Percentiles rank a stretch among this genome's conserved stretches.
Evolutionary conservation across 768 basidiomycete species (phyloP).

Genomic region (Lyophyllum semitale): DNA sequence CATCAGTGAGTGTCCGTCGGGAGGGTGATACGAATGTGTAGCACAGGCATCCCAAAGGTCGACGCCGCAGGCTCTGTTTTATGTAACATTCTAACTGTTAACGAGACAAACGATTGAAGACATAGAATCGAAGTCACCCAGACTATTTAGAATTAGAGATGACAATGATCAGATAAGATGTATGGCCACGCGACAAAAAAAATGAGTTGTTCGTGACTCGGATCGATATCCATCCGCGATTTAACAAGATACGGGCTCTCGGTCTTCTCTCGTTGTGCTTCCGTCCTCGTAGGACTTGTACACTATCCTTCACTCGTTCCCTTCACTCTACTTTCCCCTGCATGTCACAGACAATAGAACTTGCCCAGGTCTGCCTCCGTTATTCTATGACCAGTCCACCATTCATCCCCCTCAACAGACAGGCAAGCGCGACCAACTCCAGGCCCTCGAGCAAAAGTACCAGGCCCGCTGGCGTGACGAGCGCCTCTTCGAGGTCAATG

Average conservation of each 20-base stretch:
- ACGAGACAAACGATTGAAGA: too few species aligned
- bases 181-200: slow-evolving; percentile 13
- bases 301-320: slow-evolving; percentile 27
- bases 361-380: slow-evolving; percentile 49
- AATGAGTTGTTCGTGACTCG: slow-evolving; percentile 16
- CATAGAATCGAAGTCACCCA: too few species aligned
- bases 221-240: slow-evolving; percentile 20
- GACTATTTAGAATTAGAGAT: too few species aligned
- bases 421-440: slow-evolving; percentile 88
- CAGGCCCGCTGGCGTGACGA: slow-evolving; percentile 81
- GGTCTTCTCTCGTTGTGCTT: slow-evolving; percentile 24
- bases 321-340: slow-evolving; percentile 16
- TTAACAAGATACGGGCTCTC: slow-evolving; percentile 18
- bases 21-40: too few species aligned
- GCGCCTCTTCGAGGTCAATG: slow-evolving; percentile 81
- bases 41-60: too few species aligned
- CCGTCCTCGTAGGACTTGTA: slow-evolving; percentile 36
- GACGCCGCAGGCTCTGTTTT: too few species aligned
- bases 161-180: slow-evolving; percentile 5
- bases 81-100: too few species aligned
- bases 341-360: slow-evolving; percentile 68
- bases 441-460: slow-evolving; percentile 79
- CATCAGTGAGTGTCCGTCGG: too few species aligned
- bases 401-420: slow-evolving; percentile 59
- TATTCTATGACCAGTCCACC: neutral